phyloP scores from a whole-genome alignment of 2,329 filamentous ascomycete species.

The Chrysoporthe cubensis region DNA sequence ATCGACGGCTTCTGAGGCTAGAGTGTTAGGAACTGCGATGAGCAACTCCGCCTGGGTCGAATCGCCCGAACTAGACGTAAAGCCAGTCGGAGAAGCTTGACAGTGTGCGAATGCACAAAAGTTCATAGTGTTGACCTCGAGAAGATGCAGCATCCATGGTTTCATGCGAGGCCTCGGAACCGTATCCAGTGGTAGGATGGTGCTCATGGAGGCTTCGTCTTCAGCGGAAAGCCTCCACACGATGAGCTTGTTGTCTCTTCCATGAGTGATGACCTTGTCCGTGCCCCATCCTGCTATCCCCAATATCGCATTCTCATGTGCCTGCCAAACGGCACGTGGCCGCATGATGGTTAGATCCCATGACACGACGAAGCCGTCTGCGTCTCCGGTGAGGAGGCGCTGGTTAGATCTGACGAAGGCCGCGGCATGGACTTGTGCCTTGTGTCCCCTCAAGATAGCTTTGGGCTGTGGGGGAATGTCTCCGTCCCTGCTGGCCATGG shows the following conservation, averaged over 20 bases:
- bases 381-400: conserved; percentile 83
- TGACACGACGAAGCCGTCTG: conserved; percentile 83
- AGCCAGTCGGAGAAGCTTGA: conserved; percentile 38
- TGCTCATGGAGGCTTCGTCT: conserved; percentile 69
- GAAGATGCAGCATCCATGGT: conserved; percentile 84
- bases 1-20: conserved; percentile 77
- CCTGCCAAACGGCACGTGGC: conserved; percentile 81
- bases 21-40: conserved; percentile 79
- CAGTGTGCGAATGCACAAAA: conserved; percentile 84
- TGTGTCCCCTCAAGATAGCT: conserved; percentile 82
- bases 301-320: conserved; percentile 78
- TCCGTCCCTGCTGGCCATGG: conserved; percentile 34
- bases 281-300: conserved; percentile 71
- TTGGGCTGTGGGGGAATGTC: conserved; percentile 48
- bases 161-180: conserved; percentile 54
- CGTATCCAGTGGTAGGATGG: conserved; percentile 71
- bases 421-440: conserved; percentile 76
- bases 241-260: conserved; percentile 82
- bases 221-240: conserved; percentile 75
- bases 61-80: conserved; percentile 27
- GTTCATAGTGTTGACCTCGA: conserved; percentile 91
- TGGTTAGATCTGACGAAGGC: conserved; percentile 74
- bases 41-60: conserved; percentile 53
- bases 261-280: conserved; percentile 88
- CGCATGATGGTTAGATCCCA: conserved; percentile 87